phyloP scores from a whole-genome alignment of 1,284 basidiomycete species.

The Ceratobasidium sp. region DNA sequence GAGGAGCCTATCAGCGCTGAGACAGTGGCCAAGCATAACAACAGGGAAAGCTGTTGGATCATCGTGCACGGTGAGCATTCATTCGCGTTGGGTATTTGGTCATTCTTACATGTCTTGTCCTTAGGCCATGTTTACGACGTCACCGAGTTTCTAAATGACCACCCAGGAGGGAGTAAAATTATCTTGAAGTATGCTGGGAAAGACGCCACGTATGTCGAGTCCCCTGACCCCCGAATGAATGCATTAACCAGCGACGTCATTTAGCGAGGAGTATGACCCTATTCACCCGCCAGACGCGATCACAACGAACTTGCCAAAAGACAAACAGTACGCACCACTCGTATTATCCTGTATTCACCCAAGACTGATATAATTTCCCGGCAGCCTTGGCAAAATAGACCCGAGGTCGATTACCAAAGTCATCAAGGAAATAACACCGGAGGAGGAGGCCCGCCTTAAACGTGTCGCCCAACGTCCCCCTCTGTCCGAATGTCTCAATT shows the following conservation, averaged over 20 bases:
- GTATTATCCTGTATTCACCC: conserved; percentile 10
- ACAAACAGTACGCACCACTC: conserved; percentile 73
- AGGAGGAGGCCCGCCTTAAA: conserved; percentile 70
- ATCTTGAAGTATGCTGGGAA: conserved; percentile 81
- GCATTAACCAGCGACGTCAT: conserved; percentile 33
- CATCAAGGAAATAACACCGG: conserved; percentile 67
- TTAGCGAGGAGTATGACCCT: conserved; percentile 81
- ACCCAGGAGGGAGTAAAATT: conserved; percentile 78
- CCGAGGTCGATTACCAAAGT: conserved; percentile 70
- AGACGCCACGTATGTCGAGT: conserved; percentile 72
- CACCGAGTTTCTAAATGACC: conserved; percentile 81
- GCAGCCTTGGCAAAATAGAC: conserved; percentile 78
- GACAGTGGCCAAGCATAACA: conserved; percentile 78
- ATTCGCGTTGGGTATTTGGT: conserved; percentile 44
- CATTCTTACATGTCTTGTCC: background rate
- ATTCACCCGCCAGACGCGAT: conserved; percentile 92
- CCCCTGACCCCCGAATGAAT: background rate
- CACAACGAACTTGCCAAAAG: conserved; percentile 80
- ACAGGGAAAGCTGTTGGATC: conserved; percentile 85
- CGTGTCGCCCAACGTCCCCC: conserved; percentile 71
- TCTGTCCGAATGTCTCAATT: conserved; percentile 82
- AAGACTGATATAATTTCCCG: conserved; percentile 51
- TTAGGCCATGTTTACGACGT: conserved; percentile 77
- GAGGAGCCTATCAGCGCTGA: conserved; percentile 62
- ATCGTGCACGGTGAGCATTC: conserved; percentile 80